Evolutionary conservation across 176 grass and related monocot genomes (phyloP).

Genomic region (Raddia distichophylla): DNA sequence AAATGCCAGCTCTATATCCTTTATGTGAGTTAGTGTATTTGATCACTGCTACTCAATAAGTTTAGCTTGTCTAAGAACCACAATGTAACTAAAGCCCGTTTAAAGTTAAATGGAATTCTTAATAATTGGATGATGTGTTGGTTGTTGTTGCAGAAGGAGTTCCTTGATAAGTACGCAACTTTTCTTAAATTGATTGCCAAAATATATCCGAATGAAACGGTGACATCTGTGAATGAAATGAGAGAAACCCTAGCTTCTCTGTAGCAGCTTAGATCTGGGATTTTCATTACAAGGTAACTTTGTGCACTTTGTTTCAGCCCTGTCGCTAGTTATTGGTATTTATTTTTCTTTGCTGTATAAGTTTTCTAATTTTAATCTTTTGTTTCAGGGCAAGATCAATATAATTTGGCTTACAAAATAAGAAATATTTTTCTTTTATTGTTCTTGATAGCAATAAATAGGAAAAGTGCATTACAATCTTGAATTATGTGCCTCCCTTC

Average conservation of each 20-base stretch:
- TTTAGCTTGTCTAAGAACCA: slow-evolving; percentile 12
- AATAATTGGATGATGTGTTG: not conserved
- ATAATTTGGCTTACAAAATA: not conserved
- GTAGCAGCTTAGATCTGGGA: slow-evolving; percentile 37
- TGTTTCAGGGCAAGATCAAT: not conserved
- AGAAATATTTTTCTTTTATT: not conserved
- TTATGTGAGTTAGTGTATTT: not conserved
- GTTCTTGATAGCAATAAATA: too few species aligned
- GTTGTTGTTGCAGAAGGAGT: slow-evolving; percentile 78
- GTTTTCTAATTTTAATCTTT: not conserved
- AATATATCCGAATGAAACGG: slow-evolving; percentile 88
- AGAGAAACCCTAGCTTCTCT: slow-evolving; percentile 58
- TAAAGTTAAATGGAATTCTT: not conserved
- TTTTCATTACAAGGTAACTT: slow-evolving; percentile 47
- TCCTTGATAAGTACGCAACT: slow-evolving; percentile 86
- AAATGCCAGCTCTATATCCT: not conserved
- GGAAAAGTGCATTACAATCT: too few species aligned
- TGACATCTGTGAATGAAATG: slow-evolving; percentile 71
- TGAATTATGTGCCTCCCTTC: too few species aligned
- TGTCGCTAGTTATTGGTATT: not conserved
- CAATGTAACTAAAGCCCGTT: not conserved
- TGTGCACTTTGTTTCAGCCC: not conserved
- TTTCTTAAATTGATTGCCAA: slow-evolving; percentile 78
- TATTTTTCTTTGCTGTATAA: not conserved
- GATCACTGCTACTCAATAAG: not conserved